Conservation (phyloP, 768 basidiomycete species). For the Daedalea quercina region DNA sequence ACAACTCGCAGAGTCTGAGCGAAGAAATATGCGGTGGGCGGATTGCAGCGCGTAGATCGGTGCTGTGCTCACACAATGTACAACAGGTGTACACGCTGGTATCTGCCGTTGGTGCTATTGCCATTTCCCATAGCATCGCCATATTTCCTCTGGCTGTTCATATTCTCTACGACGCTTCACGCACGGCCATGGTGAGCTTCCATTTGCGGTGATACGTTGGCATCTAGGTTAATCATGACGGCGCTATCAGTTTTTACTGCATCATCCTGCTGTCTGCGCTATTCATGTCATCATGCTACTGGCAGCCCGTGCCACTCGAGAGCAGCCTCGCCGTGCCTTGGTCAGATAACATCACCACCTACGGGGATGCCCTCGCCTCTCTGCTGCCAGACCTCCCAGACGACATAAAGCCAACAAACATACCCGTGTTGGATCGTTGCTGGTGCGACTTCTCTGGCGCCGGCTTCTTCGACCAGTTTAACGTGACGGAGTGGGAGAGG, state of each 20-base stretch:
- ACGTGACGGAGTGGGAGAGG: conserved; percentile 69
- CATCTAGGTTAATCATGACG: neutral
- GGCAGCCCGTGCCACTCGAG: conserved; percentile 73
- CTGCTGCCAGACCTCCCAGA: conserved; percentile 29
- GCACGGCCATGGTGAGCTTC: conserved; percentile 76
- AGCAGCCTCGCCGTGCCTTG: conserved; percentile 58
- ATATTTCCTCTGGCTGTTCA: conserved; percentile 70
- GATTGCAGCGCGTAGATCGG: too few species aligned
- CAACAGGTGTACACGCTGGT: conserved; percentile 89
- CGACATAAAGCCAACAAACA: conserved; percentile 42
- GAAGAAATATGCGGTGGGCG: too few species aligned
- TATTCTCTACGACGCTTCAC: conserved; percentile 72
- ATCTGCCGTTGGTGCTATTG: conserved; percentile 66
- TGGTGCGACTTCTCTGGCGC: conserved; percentile 75
- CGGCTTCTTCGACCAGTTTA: conserved; percentile 70
- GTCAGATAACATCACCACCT: conserved; percentile 67
- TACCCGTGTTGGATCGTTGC: conserved; percentile 71
- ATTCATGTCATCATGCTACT: conserved; percentile 84
- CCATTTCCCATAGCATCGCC: conserved; percentile 78
- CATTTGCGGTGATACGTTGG: conserved; percentile 3
- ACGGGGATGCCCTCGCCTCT: conserved; percentile 55
- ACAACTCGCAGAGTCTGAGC: too few species aligned
- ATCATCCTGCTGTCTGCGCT: conserved; percentile 76
- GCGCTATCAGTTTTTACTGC: conserved; percentile 67
- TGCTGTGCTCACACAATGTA: too few species aligned